phyloP scores from a whole-genome alignment of 345 rosid species.

The Microthlaspi erraticum region DNA sequence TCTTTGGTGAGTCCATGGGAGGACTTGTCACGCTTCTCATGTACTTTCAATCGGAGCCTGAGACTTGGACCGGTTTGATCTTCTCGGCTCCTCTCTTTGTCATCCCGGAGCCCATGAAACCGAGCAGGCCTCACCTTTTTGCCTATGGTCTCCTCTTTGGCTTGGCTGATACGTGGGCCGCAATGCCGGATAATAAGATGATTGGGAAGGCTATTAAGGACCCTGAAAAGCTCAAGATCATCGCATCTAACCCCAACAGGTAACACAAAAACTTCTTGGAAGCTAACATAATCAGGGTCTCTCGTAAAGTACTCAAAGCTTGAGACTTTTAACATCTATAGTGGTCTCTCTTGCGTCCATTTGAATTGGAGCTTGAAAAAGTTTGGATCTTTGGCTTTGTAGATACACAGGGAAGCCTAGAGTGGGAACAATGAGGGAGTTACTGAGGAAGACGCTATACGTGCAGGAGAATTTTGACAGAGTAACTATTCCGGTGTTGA shows the following conservation, averaged over 20 bases:
- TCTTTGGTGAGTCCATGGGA: slow-evolving; percentile 98
- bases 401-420: slow-evolving; percentile 85
- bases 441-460: slow-evolving; percentile 70
- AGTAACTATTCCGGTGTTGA: slow-evolving; percentile 69
- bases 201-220: slow-evolving; percentile 87
- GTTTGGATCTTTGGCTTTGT: not conserved
- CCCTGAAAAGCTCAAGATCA: slow-evolving; percentile 79
- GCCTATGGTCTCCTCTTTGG: slow-evolving; percentile 88
- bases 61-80: slow-evolving; percentile 85
- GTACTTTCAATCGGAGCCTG: slow-evolving; percentile 87
- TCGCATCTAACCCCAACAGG: slow-evolving; percentile 79
- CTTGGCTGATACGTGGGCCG: slow-evolving; percentile 92
- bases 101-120: slow-evolving; percentile 87
- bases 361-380: not conserved
- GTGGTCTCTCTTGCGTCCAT: not conserved
- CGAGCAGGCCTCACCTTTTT: slow-evolving; percentile 69
- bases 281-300: slow-evolving; percentile 16
- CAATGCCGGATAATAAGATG: slow-evolving; percentile 88
- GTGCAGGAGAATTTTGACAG: slow-evolving; percentile 73
- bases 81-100: slow-evolving; percentile 97
- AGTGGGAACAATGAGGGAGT: slow-evolving; percentile 97
- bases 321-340: not conserved
- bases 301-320: not conserved
- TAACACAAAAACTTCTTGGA: slow-evolving; percentile 63
- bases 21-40: slow-evolving; percentile 81